Conservation (phyloP, 75 land plant genomes). For the Pinus albicaulis region DNA sequence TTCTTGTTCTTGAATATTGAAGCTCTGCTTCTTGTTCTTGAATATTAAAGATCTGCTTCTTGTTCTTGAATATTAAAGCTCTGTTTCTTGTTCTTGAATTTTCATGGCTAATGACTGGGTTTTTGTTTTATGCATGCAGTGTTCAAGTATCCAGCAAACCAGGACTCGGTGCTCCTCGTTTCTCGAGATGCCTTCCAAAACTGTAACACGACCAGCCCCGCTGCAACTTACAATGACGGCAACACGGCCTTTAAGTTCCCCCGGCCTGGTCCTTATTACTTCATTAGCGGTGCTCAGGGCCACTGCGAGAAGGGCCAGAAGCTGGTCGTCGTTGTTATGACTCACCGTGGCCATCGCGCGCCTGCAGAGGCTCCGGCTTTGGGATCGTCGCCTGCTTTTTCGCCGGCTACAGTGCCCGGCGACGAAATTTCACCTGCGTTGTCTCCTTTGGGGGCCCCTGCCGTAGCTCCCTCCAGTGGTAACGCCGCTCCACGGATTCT, state of each 20-base stretch:
- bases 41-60: no score
- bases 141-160: slow-evolving; percentile 40
- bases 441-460: background rate
- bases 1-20: no score
- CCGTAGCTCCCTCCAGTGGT: background rate
- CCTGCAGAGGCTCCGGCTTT: background rate
- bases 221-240: slow-evolving; percentile 30
- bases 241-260: slow-evolving; percentile 35
- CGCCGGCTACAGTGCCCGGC: background rate
- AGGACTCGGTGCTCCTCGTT: slow-evolving; percentile 63
- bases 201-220: slow-evolving; percentile 47
- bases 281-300: slow-evolving; percentile 56
- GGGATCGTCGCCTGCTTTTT: background rate
- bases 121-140: slow-evolving; percentile 17
- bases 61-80: no score
- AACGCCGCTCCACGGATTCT: background rate
- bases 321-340: slow-evolving; percentile 49
- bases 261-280: slow-evolving; percentile 50
- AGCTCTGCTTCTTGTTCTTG: no score
- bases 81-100: no score
- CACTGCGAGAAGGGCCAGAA: slow-evolving; percentile 67
- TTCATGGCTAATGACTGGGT: background rate
- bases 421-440: background rate
- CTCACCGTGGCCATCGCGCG: slow-evolving; percentile 4
- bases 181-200: slow-evolving; percentile 25